Percentiles rank a stretch among this genome's conserved stretches.
These are phyloP conservation scores for Pseudogymnoascus sp. DNA, from an alignment of 2,329 filamentous ascomycete genomes.

Conservation along the genomic window DNA sequence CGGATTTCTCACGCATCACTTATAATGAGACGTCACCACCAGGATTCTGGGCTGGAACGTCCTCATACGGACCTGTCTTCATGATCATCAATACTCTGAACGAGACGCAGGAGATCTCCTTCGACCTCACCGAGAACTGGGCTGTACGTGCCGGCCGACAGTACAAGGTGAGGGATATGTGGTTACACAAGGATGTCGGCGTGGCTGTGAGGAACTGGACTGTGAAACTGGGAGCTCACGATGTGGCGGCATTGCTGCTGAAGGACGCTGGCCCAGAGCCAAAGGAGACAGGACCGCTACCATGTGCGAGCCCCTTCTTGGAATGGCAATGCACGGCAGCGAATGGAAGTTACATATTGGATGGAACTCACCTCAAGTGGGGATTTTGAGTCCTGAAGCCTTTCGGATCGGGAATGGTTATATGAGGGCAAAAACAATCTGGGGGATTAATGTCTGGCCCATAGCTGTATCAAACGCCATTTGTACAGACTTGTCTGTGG, in stretches of 20 bases:
- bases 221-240: slow-evolving; percentile 19
- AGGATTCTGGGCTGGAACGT: slow-evolving; percentile 23
- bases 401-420: background rate
- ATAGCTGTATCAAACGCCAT: background rate
- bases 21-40: slow-evolving; percentile 18
- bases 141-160: slow-evolving; percentile 21
- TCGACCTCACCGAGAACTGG: slow-evolving; percentile 24
- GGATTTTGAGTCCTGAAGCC: background rate
- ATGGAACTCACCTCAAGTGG: background rate
- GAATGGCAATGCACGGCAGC: background rate
- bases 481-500: background rate
- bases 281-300: background rate
- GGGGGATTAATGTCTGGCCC: background rate
- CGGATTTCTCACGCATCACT: slow-evolving; percentile 19
- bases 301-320: slow-evolving; percentile 1
- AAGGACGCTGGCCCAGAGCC: slow-evolving; percentile 13
- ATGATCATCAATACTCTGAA: slow-evolving; percentile 24
- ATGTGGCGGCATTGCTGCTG: slow-evolving; percentile 21
- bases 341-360: background rate
- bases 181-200: slow-evolving; percentile 19
- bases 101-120: slow-evolving; percentile 16
- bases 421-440: background rate
- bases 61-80: slow-evolving; percentile 22
- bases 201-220: slow-evolving; percentile 22
- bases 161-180: slow-evolving; percentile 24